Conservation (phyloP, 2,329 filamentous ascomycete genomes). For the Colletotrichum zoysiae region DNA sequence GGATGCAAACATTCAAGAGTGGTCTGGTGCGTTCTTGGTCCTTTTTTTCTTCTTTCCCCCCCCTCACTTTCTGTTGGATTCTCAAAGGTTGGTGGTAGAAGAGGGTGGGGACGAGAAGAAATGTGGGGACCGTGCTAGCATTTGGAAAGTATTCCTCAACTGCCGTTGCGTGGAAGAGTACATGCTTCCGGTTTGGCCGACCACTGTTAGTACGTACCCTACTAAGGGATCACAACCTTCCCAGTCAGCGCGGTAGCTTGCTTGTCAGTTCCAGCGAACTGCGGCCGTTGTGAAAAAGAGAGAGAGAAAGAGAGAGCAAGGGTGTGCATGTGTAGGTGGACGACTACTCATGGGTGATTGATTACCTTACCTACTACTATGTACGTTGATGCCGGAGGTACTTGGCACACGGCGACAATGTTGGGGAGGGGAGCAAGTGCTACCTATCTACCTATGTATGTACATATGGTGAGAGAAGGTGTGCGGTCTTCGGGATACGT, state of each 20-base stretch:
- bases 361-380: conserved; percentile 1
- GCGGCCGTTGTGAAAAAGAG: conserved; percentile 33
- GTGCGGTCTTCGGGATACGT: not conserved
- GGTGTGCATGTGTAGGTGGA: conserved; percentile 24
- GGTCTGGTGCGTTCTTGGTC: not conserved
- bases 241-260: conserved; percentile 16
- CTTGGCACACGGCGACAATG: conserved; percentile 10
- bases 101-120: conserved; percentile 31
- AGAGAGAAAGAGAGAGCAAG: conserved; percentile 13
- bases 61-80: conserved; percentile 22
- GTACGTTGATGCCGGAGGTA: conserved; percentile 21
- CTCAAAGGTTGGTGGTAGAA: conserved; percentile 21
- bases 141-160: not conserved
- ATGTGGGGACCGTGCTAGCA: conserved; percentile 1
- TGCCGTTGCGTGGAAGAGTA: not conserved
- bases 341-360: conserved; percentile 21
- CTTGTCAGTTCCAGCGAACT: conserved; percentile 21
- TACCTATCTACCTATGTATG: too few relatives aligned
- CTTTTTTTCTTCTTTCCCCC: not conserved
- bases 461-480: too few relatives aligned
- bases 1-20: not conserved
- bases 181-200: conserved; percentile 1
- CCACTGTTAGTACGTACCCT: conserved; percentile 7
- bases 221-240: not conserved
- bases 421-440: not conserved